phyloP scores from a whole-genome alignment of 1,284 basidiomycete genomes.

The Puccinia sorghi region DNA sequence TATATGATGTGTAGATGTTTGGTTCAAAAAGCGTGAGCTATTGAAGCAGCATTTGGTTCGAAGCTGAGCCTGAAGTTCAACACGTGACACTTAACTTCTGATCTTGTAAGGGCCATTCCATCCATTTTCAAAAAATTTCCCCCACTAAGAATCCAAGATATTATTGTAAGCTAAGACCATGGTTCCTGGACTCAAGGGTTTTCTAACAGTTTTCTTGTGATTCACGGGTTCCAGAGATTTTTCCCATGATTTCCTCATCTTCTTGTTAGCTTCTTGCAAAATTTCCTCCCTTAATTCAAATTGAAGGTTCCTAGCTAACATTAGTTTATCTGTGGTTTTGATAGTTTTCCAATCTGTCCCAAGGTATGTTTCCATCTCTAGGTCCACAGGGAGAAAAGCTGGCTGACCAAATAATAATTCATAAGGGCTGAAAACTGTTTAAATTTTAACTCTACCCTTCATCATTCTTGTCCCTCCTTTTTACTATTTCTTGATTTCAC shows the following conservation, averaged over 20 bases:
- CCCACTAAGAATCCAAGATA: not conserved
- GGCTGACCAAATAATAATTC: constrained; percentile 18
- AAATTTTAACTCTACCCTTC: no score
- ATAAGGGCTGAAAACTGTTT: not conserved
- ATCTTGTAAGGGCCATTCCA: constrained; percentile 15
- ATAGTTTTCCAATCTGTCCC: not conserved
- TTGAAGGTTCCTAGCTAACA: not conserved
- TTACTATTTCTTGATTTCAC: no score
- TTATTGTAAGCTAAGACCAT: constrained; percentile 2
- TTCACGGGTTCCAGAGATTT: not conserved
- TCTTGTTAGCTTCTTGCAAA: not conserved
- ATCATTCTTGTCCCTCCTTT: no score
- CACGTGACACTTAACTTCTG: no score
- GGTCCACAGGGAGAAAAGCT: constrained; percentile 9
- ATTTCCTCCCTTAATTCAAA: not conserved
- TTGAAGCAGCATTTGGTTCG: no score
- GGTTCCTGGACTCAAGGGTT: not conserved
- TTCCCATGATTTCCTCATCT: not conserved
- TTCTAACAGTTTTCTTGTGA: not conserved
- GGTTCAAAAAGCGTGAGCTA: no score
- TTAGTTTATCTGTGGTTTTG: not conserved
- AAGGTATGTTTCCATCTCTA: constrained; percentile 15
- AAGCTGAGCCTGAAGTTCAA: no score
- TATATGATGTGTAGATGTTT: no score
- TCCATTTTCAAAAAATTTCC: not conserved